These are phyloP conservation scores for Hypoxylon sp. DNA, from an alignment of 2,329 filamentous ascomycete species.

Conservation along the genomic window DNA sequence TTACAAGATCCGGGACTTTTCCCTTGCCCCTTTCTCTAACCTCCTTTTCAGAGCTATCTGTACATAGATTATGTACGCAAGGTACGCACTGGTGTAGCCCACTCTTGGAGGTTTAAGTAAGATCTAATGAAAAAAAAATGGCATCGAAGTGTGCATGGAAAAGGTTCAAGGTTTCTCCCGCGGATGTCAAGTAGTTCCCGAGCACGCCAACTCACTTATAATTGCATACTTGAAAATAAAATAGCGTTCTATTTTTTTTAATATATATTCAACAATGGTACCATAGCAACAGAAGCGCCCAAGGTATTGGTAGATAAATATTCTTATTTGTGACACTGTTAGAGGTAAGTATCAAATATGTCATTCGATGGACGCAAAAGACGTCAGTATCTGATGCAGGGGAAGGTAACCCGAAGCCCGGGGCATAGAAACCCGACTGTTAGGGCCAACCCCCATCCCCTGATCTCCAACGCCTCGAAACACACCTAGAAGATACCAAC, in stretches of 20 bases:
- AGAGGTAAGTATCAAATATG: conserved; percentile 18
- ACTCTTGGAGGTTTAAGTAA: conserved; percentile 10
- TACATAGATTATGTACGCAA: too few relatives aligned
- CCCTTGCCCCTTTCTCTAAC: too few relatives aligned
- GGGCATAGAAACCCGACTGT: conserved; percentile 28
- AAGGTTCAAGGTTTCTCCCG: conserved; percentile 30
- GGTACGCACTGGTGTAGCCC: too few relatives aligned
- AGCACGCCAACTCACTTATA: not conserved
- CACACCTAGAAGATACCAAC: not conserved
- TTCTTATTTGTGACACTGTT: conserved; percentile 14
- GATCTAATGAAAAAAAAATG: conserved; percentile 19
- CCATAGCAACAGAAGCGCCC: not conserved
- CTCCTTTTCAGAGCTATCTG: too few relatives aligned
- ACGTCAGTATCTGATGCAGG: conserved; percentile 21
- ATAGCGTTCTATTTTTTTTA: too few relatives aligned
- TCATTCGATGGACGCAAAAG: too few relatives aligned
- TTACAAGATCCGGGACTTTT: too few relatives aligned
- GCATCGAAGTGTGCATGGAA: not conserved
- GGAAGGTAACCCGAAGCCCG: conserved; percentile 22
- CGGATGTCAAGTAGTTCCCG: conserved; percentile 12
- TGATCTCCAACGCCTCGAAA: conserved; percentile 24
- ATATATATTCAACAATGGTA: not conserved
- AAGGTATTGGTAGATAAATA: not conserved
- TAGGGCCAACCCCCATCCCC: conserved; percentile 30
- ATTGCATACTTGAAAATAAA: not conserved